These are phyloP conservation scores for Pleurotus giganteus DNA, from an alignment of 768 basidiomycete species.

Conservation along the genomic window DNA sequence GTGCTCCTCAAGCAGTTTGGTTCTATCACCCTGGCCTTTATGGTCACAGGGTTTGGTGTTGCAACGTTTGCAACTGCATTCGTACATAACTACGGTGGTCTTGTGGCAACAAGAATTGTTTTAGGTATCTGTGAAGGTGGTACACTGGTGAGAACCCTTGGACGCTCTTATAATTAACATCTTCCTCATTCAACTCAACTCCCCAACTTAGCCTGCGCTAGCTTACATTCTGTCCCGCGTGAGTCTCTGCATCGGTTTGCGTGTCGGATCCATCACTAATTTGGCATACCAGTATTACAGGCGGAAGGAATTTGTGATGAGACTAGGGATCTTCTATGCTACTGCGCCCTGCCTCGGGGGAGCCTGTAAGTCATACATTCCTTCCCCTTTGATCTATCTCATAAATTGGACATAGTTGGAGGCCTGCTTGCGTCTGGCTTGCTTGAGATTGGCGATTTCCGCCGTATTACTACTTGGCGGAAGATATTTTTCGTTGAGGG, in stretches of 20 bases:
- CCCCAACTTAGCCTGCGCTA: constrained; percentile 36
- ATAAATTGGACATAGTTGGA: constrained; percentile 16
- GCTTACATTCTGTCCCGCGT: constrained; percentile 38
- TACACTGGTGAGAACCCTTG: constrained; percentile 36
- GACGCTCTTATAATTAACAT: background rate
- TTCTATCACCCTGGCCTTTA: constrained; percentile 34
- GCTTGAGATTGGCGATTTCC: constrained; percentile 29
- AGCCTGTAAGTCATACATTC: constrained; percentile 36
- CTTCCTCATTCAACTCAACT: background rate
- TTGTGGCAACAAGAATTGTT: constrained; percentile 37
- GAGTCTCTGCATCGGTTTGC: constrained; percentile 13
- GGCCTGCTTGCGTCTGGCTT: constrained; percentile 38
- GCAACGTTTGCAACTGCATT: constrained; percentile 39
- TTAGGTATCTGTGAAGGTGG: constrained; percentile 42
- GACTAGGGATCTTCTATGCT: constrained; percentile 35
- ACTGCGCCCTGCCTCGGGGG: constrained; percentile 31
- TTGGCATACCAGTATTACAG: constrained; percentile 29
- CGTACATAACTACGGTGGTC: constrained; percentile 29
- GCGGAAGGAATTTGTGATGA: constrained; percentile 31
- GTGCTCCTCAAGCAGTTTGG: constrained; percentile 40
- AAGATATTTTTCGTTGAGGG: constrained; percentile 36
- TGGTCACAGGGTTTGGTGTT: constrained; percentile 36
- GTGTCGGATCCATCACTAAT: background rate
- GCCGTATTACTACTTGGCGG: constrained; percentile 29
- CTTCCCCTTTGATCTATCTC: no score